A percentile compares a stretch with the other conserved stretches of the same genome.
Evolutionary conservation across 2,329 filamentous ascomycete species (phyloP).

Genomic region (Verticillium alfalfae): DNA sequence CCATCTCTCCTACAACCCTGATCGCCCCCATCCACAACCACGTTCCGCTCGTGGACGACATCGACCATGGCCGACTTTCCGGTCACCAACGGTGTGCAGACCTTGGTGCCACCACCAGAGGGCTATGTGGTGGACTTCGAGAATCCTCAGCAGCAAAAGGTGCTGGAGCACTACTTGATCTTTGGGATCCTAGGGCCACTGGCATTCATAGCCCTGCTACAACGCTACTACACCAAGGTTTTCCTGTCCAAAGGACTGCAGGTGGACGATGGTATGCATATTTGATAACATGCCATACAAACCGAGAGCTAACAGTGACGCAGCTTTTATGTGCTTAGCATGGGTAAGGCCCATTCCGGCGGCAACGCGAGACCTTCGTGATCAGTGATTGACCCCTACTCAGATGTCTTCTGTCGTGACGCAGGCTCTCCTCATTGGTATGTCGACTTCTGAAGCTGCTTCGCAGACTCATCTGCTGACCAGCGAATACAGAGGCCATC

Average conservation of each 20-base stretch:
- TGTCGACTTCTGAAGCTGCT: neutral
- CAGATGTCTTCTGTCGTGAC: constrained; percentile 6
- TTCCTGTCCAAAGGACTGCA: constrained; percentile 14
- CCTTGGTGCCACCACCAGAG: constrained; percentile 8
- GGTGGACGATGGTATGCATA: constrained; percentile 15
- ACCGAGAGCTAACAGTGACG: neutral
- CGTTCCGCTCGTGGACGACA: neutral
- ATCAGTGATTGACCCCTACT: neutral
- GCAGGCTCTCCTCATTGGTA: constrained; percentile 4
- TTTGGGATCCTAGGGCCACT: constrained; percentile 13
- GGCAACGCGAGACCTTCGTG: neutral
- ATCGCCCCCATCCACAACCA: neutral
- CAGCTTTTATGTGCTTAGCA: constrained; percentile 10
- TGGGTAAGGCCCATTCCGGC: constrained; percentile 4
- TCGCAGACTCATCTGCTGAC: neutral
- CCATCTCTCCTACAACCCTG: neutral
- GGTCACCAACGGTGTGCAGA: constrained; percentile 5
- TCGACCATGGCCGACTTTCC: constrained; percentile 2
- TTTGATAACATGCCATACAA: too few species aligned
- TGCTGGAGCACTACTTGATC: constrained; percentile 15
- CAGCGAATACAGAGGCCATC: neutral
- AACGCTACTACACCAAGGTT: constrained; percentile 20
- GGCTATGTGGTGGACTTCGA: constrained; percentile 20
- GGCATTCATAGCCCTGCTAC: constrained; percentile 9
- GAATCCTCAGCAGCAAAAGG: constrained; percentile 13